Evolutionary conservation across 2,329 filamentous ascomycete species (phyloP).

Genomic region (Epichloe festucae): DNA sequence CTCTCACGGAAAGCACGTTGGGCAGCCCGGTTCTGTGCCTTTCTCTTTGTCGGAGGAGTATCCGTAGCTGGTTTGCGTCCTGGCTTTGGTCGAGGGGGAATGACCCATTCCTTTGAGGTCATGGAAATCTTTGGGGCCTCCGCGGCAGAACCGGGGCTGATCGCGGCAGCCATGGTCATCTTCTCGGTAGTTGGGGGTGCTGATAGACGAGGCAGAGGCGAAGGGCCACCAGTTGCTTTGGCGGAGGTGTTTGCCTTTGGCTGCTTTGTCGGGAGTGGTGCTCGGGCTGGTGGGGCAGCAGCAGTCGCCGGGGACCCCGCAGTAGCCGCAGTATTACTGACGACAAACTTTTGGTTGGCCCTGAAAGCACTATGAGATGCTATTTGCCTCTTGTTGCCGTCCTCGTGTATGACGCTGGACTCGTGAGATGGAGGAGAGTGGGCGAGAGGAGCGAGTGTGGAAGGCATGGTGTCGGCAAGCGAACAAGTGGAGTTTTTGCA

Average conservation of each 20-base stretch:
- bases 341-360: background rate
- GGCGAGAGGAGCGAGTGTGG: slow-evolving; percentile 9
- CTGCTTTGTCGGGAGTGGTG: slow-evolving; percentile 12
- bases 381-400: background rate
- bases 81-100: slow-evolving; percentile 74
- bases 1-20: slow-evolving; percentile 85
- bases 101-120: slow-evolving; percentile 75
- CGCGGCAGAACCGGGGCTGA: slow-evolving; percentile 26
- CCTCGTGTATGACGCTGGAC: background rate
- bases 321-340: slow-evolving; percentile 9
- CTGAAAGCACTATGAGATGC: background rate
- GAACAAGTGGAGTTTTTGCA: slow-evolving; percentile 6
- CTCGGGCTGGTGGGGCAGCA: slow-evolving; percentile 11
- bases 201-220: slow-evolving; percentile 17
- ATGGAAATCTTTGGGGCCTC: slow-evolving; percentile 42
- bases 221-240: slow-evolving; percentile 16
- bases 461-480: slow-evolving; percentile 12
- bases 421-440: slow-evolving; percentile 9
- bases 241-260: slow-evolving; percentile 8
- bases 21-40: slow-evolving; percentile 86
- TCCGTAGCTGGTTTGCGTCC: slow-evolving; percentile 90
- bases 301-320: slow-evolving; percentile 5
- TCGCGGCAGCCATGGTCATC: slow-evolving; percentile 35
- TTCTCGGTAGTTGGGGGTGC: slow-evolving; percentile 25
- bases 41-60: slow-evolving; percentile 82